These are phyloP conservation scores for Hemileccinum hortonii DNA, from an alignment of 1,284 basidiomycete genomes.

Conservation along the genomic window DNA sequence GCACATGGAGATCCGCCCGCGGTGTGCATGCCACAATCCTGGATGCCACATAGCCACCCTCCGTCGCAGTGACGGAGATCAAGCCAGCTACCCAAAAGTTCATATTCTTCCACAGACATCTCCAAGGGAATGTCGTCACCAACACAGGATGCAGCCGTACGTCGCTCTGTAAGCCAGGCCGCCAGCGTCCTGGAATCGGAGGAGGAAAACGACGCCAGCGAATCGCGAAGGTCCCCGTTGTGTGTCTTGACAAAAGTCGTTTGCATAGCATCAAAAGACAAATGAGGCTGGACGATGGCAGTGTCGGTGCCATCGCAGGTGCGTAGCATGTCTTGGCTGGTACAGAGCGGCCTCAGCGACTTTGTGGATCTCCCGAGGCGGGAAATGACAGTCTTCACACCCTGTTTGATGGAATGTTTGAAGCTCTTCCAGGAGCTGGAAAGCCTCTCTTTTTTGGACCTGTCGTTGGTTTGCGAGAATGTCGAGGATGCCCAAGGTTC, in stretches of 20 bases:
- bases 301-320: slow-evolving; percentile 9
- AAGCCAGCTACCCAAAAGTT: slow-evolving; percentile 48
- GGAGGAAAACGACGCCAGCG: slow-evolving; percentile 30
- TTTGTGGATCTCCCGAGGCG: slow-evolving; percentile 18
- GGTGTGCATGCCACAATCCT: slow-evolving; percentile 30
- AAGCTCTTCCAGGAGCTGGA: slow-evolving; percentile 33
- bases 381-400: slow-evolving; percentile 22
- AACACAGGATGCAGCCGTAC: slow-evolving; percentile 19
- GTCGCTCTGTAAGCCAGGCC: slow-evolving; percentile 41
- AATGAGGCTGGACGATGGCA: neutral
- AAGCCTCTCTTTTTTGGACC: slow-evolving; percentile 26
- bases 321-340: slow-evolving; percentile 10
- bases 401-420: slow-evolving; percentile 23
- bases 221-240: slow-evolving; percentile 10
- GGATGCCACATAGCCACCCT: slow-evolving; percentile 30
- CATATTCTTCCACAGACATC: slow-evolving; percentile 48
- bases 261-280: slow-evolving; percentile 4
- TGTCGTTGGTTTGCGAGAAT: slow-evolving; percentile 20
- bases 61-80: slow-evolving; percentile 23
- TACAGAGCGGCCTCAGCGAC: slow-evolving; percentile 8
- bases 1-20: slow-evolving; percentile 23
- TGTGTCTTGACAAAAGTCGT: neutral
- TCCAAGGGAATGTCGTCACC: slow-evolving; percentile 22
- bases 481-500: slow-evolving; percentile 35
- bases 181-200: slow-evolving; percentile 38